Conservation (phyloP, 2,329 filamentous ascomycete genomes). For the Xylaria hypoxylon region DNA sequence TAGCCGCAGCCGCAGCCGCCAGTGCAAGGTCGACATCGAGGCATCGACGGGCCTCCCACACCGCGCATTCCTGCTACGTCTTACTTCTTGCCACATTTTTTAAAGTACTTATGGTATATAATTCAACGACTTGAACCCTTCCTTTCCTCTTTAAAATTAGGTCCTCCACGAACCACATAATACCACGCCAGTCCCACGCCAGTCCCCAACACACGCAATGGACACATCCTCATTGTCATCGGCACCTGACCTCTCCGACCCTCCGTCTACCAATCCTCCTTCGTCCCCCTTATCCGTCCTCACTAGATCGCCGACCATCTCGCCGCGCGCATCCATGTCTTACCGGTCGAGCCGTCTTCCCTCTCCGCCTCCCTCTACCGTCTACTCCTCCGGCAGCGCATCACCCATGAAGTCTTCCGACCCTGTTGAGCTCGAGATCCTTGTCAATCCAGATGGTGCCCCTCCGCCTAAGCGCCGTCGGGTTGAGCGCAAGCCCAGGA, state of each 20-base stretch:
- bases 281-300: conserved; percentile 68
- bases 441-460: conserved; percentile 65
- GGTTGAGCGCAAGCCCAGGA: conserved; percentile 72
- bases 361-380: conserved; percentile 62
- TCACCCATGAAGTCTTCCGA: conserved; percentile 63
- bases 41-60: neutral
- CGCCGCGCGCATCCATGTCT: conserved; percentile 53
- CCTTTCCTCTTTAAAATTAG: neutral
- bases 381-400: conserved; percentile 63
- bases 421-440: conserved; percentile 54
- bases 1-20: conserved; percentile 8
- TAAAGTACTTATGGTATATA: neutral
- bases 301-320: conserved; percentile 64
- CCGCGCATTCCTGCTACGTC: neutral
- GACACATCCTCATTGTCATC: conserved; percentile 45
- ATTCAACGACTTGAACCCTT: neutral
- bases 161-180: neutral
- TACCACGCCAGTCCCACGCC: neutral
- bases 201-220: conserved; percentile 35
- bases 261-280: conserved; percentile 58
- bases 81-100: too few relatives aligned
- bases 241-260: conserved; percentile 51
- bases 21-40: neutral
- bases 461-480: conserved; percentile 82
- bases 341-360: conserved; percentile 62